These are phyloP conservation scores for Fusarium udum DNA, from an alignment of 2,329 filamentous ascomycete genomes.

Conservation along the genomic window DNA sequence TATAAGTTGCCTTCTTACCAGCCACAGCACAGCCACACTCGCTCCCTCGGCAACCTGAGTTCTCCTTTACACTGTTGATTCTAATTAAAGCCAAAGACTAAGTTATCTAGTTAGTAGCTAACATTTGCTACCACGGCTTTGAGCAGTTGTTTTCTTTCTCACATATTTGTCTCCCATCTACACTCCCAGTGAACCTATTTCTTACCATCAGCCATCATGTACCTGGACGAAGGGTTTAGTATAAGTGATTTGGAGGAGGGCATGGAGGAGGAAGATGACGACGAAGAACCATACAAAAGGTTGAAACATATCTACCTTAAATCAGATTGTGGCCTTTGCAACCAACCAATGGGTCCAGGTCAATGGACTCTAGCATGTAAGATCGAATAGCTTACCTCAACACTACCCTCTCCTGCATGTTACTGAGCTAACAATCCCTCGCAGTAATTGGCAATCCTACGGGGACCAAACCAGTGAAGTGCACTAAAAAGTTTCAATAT, in stretches of 20 bases:
- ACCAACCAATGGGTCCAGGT: not conserved
- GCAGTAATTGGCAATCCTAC: not conserved
- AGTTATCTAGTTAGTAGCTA: too few relatives aligned
- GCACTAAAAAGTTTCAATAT: not conserved
- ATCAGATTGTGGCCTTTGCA: not conserved
- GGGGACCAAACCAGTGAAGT: not conserved
- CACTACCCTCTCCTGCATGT: not conserved
- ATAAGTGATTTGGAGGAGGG: not conserved
- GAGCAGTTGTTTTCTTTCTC: not conserved
- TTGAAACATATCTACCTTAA: not conserved
- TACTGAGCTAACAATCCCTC: not conserved
- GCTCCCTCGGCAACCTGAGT: not conserved
- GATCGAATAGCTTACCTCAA: not conserved
- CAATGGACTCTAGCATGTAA: not conserved
- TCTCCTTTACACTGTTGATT: not conserved
- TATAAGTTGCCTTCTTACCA: not conserved
- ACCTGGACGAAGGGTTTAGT: not conserved
- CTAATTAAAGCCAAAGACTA: not conserved
- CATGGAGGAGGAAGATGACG: not conserved
- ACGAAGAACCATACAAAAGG: not conserved
- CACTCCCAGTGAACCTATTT: not conserved
- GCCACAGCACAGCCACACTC: not conserved
- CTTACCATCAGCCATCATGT: not conserved
- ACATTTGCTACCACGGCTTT: not conserved
- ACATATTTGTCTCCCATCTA: not conserved